Evolutionary conservation across 495 filamentous ascomycete genomes (phyloP).

Genomic region (Aspergillus ostianus): DNA sequence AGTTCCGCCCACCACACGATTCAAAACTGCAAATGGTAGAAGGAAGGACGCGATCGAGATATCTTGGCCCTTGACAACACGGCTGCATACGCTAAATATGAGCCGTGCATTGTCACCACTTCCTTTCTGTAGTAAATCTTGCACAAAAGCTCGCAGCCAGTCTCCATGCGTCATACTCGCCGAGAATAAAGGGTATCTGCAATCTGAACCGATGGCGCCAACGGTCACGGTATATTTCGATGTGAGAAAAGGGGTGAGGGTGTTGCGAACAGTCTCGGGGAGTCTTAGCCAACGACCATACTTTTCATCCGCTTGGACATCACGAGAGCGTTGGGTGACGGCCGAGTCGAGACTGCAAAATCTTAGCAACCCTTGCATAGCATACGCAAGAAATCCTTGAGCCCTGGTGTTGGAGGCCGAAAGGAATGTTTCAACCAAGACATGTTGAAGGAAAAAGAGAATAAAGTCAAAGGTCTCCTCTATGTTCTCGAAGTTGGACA

Average conservation of each 20-base stretch:
- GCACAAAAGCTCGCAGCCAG: slow-evolving; percentile 78
- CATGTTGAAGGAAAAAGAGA: slow-evolving; percentile 77
- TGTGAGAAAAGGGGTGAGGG: slow-evolving; percentile 76
- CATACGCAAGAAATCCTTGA: slow-evolving; percentile 87
- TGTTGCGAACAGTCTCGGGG: slow-evolving; percentile 70
- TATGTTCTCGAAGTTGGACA: slow-evolving; percentile 78
- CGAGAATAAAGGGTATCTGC: slow-evolving; percentile 75
- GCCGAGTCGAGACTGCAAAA: slow-evolving; percentile 64
- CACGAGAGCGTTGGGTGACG: slow-evolving; percentile 53
- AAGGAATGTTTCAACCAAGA: slow-evolving; percentile 86
- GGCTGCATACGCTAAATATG: slow-evolving; percentile 76
- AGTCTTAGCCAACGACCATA: slow-evolving; percentile 74
- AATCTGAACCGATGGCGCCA: slow-evolving; percentile 46
- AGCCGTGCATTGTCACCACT: slow-evolving; percentile 65
- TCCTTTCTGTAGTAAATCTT: slow-evolving; percentile 74
- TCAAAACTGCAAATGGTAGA: slow-evolving; percentile 78
- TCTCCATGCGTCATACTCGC: slow-evolving; percentile 60
- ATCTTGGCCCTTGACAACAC: slow-evolving; percentile 79
- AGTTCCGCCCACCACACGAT: slow-evolving; percentile 69
- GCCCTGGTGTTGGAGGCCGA: slow-evolving; percentile 81
- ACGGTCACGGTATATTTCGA: slow-evolving; percentile 76
- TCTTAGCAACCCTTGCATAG: slow-evolving; percentile 87
- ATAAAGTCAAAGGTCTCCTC: slow-evolving; percentile 84
- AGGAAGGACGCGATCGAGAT: slow-evolving; percentile 80
- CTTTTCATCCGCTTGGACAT: slow-evolving; percentile 50